A percentile compares a stretch with the other conserved stretches of the same genome.
Conservation (phyloP, 2,329 filamentous ascomycete species). For the Xylaria sp. region DNA sequence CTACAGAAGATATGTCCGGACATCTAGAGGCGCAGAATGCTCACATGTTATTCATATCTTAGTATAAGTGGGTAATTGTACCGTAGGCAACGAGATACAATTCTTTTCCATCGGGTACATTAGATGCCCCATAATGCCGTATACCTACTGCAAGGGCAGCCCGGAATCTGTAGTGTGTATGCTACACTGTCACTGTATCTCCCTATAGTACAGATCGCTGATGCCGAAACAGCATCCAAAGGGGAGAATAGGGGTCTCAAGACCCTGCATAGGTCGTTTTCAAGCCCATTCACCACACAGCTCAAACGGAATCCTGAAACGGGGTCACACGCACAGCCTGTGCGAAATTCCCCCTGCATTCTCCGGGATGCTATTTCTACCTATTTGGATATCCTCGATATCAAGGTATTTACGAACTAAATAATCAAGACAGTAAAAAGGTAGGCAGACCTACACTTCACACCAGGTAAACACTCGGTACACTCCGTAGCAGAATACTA, state of each 20-base stretch:
- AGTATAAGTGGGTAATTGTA: neutral
- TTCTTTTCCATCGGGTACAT: neutral
- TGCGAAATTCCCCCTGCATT: slow-evolving; percentile 3
- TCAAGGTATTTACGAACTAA: neutral
- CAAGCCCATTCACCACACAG: slow-evolving; percentile 13
- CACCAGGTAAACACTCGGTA: neutral
- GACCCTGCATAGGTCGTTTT: slow-evolving; percentile 15
- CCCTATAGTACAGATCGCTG: neutral
- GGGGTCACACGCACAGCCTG: neutral
- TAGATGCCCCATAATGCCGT: neutral
- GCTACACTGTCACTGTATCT: neutral
- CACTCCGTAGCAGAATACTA: neutral
- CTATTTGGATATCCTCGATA: neutral
- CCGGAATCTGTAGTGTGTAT: neutral
- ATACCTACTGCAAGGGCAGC: neutral
- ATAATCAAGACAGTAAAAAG: neutral
- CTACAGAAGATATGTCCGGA: too few relatives aligned
- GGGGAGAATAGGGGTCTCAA: slow-evolving; percentile 18
- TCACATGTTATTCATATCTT: too few relatives aligned
- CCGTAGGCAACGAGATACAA: neutral
- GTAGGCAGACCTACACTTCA: too few relatives aligned
- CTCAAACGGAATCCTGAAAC: slow-evolving; percentile 33
- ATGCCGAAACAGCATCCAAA: slow-evolving; percentile 4
- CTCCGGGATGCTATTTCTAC: neutral
- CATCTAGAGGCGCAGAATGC: too few relatives aligned